Evolutionary conservation across 768 basidiomycete genomes (phyloP).

Genomic region (Psilocybe subaeruginosa): DNA sequence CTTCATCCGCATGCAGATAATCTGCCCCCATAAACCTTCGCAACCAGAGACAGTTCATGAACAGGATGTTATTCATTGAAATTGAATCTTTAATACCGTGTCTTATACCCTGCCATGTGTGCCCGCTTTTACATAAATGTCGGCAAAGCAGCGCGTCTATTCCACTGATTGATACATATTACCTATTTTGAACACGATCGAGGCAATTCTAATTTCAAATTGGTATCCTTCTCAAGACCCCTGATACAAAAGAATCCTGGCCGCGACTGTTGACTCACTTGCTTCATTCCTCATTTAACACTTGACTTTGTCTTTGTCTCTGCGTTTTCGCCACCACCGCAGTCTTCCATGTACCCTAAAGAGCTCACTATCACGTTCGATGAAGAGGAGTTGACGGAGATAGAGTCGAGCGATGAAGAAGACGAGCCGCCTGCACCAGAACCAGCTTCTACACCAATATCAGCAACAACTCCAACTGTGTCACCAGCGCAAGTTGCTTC

Average conservation of each 20-base stretch:
- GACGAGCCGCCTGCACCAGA: not conserved
- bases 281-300: not conserved
- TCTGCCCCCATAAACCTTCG: too few relatives aligned
- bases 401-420: conserved; percentile 10
- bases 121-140: not conserved
- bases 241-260: conserved; percentile 4
- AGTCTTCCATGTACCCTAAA: conserved; percentile 6
- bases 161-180: not conserved
- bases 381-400: conserved; percentile 20
- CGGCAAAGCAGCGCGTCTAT: not conserved
- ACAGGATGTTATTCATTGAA: too few relatives aligned
- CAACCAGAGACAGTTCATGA: too few relatives aligned
- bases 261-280: not conserved
- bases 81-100: too few relatives aligned
- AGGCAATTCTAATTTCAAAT: not conserved
- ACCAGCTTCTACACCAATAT: not conserved
- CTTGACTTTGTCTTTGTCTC: not conserved
- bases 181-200: conserved; percentile 1
- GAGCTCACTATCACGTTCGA: conserved; percentile 7
- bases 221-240: not conserved
- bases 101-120: too few relatives aligned
- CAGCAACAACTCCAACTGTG: not conserved
- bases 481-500: not conserved
- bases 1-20: too few relatives aligned
- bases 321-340: not conserved